These are phyloP conservation scores for Periconia sp. DNA, from an alignment of 2,329 filamentous ascomycete species.

Conservation along the genomic window DNA sequence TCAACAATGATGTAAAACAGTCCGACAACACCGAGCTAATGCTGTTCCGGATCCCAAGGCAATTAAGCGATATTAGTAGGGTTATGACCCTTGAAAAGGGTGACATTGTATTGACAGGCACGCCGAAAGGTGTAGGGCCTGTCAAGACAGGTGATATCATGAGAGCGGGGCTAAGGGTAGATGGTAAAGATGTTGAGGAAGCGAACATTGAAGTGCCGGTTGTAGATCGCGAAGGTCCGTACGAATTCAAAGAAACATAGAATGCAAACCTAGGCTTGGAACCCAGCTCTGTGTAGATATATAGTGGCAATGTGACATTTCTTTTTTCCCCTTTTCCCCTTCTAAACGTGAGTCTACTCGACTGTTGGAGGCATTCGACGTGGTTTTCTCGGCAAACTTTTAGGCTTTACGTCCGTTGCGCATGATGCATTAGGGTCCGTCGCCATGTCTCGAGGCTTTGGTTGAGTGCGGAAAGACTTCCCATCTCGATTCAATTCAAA, in stretches of 20 bases:
- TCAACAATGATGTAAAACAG: conserved; percentile 82
- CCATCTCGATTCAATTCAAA: too few relatives aligned
- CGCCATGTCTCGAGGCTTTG: too few relatives aligned
- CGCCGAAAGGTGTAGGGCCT: conserved; percentile 90
- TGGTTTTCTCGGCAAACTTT: conserved; percentile 1
- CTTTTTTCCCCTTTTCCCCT: too few relatives aligned
- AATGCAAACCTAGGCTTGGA: too few relatives aligned
- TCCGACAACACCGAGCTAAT: conserved; percentile 90
- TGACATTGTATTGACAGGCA: conserved; percentile 95
- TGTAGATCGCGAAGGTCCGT: conserved; percentile 77
- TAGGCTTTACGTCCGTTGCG: neutral
- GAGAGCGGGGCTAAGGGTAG: conserved; percentile 79
- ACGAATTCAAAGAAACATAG: conserved; percentile 68
- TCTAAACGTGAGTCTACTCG: too few relatives aligned
- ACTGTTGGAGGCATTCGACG: conserved; percentile 9
- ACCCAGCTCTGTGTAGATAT: neutral
- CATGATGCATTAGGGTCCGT: conserved; percentile 4
- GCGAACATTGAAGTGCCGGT: conserved; percentile 83
- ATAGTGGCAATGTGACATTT: too few relatives aligned
- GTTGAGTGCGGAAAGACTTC: too few relatives aligned
- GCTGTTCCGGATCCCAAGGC: conserved; percentile 87
- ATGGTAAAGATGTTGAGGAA: conserved; percentile 83
- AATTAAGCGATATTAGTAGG: conserved; percentile 88
- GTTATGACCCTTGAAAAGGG: conserved; percentile 94
- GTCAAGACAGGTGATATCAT: conserved; percentile 88